phyloP scores from a whole-genome alignment of 345 rosid genomes.

The Eucalyptus cladocalyx region DNA sequence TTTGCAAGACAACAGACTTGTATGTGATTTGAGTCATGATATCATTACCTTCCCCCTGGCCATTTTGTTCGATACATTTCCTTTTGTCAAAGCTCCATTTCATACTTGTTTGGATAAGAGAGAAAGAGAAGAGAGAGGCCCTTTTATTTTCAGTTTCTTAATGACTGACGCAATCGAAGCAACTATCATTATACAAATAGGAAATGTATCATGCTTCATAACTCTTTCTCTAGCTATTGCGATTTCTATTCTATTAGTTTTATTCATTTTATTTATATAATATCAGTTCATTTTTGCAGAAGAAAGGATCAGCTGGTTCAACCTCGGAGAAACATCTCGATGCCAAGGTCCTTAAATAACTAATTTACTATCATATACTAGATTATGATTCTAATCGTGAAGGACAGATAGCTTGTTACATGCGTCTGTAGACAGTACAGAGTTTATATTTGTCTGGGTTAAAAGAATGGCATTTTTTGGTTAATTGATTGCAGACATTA shows the following conservation, averaged over 20 bases:
- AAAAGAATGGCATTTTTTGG: not conserved
- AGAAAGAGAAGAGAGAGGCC: not conserved
- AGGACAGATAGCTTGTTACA: not conserved
- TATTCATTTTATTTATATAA: not conserved
- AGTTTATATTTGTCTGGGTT: not conserved
- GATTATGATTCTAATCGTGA: not conserved
- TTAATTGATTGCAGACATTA: constrained; percentile 38
- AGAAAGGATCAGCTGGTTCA: constrained; percentile 40
- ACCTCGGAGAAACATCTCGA: constrained; percentile 77
- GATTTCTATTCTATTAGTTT: not conserved
- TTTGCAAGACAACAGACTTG: not conserved
- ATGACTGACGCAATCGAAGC: not conserved
- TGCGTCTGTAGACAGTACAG: not conserved
- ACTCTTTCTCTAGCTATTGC: not conserved
- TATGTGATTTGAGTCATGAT: not conserved
- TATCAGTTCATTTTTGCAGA: constrained; percentile 21
- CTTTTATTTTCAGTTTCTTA: not conserved
- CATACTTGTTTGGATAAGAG: not conserved
- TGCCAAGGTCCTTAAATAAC: constrained; percentile 53
- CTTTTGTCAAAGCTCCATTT: not conserved
- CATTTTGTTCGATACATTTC: not conserved
- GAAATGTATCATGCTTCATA: not conserved
- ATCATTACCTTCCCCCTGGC: not conserved
- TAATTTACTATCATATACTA: not conserved
- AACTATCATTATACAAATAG: not conserved